phyloP scores from a whole-genome alignment of 2,329 filamentous ascomycete species.

The Sporothrix dimorphospora region DNA sequence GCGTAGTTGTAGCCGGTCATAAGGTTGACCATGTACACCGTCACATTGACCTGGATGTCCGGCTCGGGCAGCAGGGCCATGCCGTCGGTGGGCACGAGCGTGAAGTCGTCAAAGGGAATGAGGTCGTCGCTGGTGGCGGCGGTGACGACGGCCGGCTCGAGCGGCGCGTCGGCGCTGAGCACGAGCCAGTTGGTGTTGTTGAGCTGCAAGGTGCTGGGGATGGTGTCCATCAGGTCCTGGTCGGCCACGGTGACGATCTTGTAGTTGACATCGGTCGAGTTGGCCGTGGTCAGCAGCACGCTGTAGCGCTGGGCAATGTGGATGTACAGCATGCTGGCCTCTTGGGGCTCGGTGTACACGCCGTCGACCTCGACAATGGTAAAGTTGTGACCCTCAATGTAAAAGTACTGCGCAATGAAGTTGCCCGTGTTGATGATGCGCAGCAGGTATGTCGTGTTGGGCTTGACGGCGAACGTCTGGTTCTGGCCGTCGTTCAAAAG shows the following conservation, averaged over 20 bases:
- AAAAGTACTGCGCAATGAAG: conserved; percentile 68
- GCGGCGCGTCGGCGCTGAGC: conserved; percentile 56
- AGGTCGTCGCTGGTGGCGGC: conserved; percentile 53
- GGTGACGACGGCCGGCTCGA: conserved; percentile 43
- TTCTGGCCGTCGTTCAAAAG: conserved; percentile 73
- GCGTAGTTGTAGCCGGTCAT: conserved; percentile 52
- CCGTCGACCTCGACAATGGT: conserved; percentile 74
- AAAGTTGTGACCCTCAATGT: conserved; percentile 69
- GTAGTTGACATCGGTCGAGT: conserved; percentile 65
- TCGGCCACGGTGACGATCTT: conserved; percentile 54
- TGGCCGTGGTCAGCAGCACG: conserved; percentile 65
- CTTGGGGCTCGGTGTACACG: conserved; percentile 64
- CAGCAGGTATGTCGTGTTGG: conserved; percentile 73
- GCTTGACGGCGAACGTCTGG: conserved; percentile 60
- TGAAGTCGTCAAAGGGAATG: conserved; percentile 73
- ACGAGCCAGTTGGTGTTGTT: conserved; percentile 68
- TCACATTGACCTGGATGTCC: conserved; percentile 64
- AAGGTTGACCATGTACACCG: conserved; percentile 68
- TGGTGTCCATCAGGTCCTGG: conserved; percentile 66
- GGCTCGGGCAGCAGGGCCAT: conserved; percentile 62
- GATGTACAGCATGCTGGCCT: conserved; percentile 67
- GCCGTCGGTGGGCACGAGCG: conserved; percentile 69
- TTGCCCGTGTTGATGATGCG: conserved; percentile 74
- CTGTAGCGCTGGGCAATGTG: conserved; percentile 68
- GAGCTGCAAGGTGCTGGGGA: conserved; percentile 70